Evolutionary conservation across 805 yeast species (phyloP).

Genomic region (Sugiyamaella smithiae): DNA sequence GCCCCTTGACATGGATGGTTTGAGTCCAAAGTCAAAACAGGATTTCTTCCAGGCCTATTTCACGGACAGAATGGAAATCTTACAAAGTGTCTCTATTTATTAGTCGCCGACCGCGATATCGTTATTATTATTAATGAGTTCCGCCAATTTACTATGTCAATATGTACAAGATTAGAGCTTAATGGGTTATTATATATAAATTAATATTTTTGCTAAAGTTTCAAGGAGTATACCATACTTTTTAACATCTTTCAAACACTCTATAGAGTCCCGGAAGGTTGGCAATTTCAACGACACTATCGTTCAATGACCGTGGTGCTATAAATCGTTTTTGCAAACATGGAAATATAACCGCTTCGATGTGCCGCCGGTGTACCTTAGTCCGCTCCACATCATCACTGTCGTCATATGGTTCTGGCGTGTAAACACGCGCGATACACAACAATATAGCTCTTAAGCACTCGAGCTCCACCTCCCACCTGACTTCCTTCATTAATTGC

Average conservation of each 20-base stretch:
- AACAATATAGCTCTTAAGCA: slow-evolving; percentile 65
- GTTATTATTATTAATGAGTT: background rate
- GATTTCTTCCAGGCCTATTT: slow-evolving; percentile 23
- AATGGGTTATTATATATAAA: slow-evolving; percentile 1
- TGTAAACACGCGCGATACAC: slow-evolving; percentile 69
- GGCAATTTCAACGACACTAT: slow-evolving; percentile 77
- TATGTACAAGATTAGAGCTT: too few species aligned
- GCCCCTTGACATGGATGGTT: slow-evolving; percentile 8
- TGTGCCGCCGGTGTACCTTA: slow-evolving; percentile 32
- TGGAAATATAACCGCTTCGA: slow-evolving; percentile 68
- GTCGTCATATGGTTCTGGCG: slow-evolving; percentile 55
- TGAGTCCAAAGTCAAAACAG: slow-evolving; percentile 1
- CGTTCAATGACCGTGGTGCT: slow-evolving; percentile 53
- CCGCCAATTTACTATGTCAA: background rate
- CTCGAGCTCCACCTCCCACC: slow-evolving; percentile 64
- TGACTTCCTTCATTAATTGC: slow-evolving; percentile 54
- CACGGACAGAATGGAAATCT: slow-evolving; percentile 25
- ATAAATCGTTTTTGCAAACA: slow-evolving; percentile 57
- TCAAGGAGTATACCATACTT: too few species aligned
- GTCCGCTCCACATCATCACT: slow-evolving; percentile 23
- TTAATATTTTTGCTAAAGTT: background rate
- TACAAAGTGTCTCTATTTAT: slow-evolving; percentile 19
- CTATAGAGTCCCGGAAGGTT: slow-evolving; percentile 85
- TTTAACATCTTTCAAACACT: slow-evolving; percentile 83
- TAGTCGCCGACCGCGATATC: slow-evolving; percentile 4